These are phyloP conservation scores for Sanghuangporus sanghuang DNA, from an alignment of 1,284 basidiomycete genomes.

Conservation along the genomic window DNA sequence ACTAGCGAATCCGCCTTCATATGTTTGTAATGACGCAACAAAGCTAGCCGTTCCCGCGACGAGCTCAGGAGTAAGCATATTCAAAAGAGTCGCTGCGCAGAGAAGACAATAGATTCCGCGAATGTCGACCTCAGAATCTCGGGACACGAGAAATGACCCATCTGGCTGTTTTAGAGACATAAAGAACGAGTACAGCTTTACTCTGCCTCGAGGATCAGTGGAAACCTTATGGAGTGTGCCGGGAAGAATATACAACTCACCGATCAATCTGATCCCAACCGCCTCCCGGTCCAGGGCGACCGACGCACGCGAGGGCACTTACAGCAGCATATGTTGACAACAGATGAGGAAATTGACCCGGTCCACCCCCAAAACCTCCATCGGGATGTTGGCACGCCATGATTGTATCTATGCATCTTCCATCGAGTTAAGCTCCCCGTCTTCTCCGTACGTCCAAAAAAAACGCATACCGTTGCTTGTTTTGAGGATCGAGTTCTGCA, in stretches of 20 bases:
- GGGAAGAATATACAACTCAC: slow-evolving; percentile 32
- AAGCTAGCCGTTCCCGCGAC: slow-evolving; percentile 61
- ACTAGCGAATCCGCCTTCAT: slow-evolving; percentile 94
- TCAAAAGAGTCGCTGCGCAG: slow-evolving; percentile 63
- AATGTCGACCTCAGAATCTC: slow-evolving; percentile 90
- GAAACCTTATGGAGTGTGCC: neutral
- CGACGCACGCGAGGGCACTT: slow-evolving; percentile 79
- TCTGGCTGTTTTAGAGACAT: slow-evolving; percentile 91
- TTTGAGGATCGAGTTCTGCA: slow-evolving; percentile 69
- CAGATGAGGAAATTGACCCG: slow-evolving; percentile 84
- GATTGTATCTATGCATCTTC: slow-evolving; percentile 73
- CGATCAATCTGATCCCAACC: slow-evolving; percentile 84
- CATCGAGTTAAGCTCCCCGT: neutral
- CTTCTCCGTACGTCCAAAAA: neutral
- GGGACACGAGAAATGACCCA: slow-evolving; percentile 89
- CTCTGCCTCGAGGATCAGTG: slow-evolving; percentile 30
- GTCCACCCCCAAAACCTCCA: slow-evolving; percentile 91
- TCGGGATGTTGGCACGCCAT: slow-evolving; percentile 72
- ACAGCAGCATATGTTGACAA: slow-evolving; percentile 90
- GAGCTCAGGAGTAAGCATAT: slow-evolving; percentile 87
- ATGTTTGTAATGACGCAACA: slow-evolving; percentile 87
- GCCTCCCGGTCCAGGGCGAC: slow-evolving; percentile 64
- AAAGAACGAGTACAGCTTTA: slow-evolving; percentile 84
- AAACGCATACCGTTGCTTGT: slow-evolving; percentile 61
- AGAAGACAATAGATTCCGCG: slow-evolving; percentile 78